Conservation (phyloP, 192 early-diverging fungal genomes). For the Backusella australiensis region DNA sequence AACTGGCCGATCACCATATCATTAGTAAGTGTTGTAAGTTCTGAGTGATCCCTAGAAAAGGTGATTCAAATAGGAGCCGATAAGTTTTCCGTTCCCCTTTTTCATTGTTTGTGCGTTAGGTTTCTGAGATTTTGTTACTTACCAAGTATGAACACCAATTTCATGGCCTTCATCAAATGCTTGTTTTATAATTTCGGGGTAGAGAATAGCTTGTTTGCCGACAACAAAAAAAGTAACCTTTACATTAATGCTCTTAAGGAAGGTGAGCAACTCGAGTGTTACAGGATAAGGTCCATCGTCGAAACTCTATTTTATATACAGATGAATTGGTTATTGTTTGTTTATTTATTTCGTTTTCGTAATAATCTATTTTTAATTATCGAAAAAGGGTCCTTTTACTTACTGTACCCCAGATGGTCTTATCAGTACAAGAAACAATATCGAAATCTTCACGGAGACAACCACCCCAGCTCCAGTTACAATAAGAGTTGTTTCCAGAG, state of each 20-base stretch:
- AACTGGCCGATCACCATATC: slow-evolving; percentile 67
- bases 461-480: slow-evolving; percentile 54
- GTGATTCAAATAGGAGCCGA: neutral
- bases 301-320: slow-evolving; percentile 33
- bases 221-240: slow-evolving; percentile 58
- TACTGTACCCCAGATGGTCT: slow-evolving; percentile 43
- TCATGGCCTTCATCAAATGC: slow-evolving; percentile 37
- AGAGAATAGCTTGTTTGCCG: slow-evolving; percentile 46
- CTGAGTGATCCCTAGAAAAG: slow-evolving; percentile 47
- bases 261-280: slow-evolving; percentile 38
- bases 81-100: neutral
- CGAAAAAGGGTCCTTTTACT: neutral
- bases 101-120: neutral
- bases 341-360: neutral
- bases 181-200: slow-evolving; percentile 37
- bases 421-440: slow-evolving; percentile 41
- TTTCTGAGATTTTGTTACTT: neutral
- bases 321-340: neutral
- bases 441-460: slow-evolving; percentile 32
- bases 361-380: neutral
- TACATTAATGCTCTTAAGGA: slow-evolving; percentile 33
- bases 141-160: slow-evolving; percentile 44
- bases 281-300: slow-evolving; percentile 52
- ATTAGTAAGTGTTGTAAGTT: slow-evolving; percentile 57
- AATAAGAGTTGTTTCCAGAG: slow-evolving; percentile 30